phyloP scores from a whole-genome alignment of 31 red algal genomes.

The Pterothamnion heteromorphum region DNA sequence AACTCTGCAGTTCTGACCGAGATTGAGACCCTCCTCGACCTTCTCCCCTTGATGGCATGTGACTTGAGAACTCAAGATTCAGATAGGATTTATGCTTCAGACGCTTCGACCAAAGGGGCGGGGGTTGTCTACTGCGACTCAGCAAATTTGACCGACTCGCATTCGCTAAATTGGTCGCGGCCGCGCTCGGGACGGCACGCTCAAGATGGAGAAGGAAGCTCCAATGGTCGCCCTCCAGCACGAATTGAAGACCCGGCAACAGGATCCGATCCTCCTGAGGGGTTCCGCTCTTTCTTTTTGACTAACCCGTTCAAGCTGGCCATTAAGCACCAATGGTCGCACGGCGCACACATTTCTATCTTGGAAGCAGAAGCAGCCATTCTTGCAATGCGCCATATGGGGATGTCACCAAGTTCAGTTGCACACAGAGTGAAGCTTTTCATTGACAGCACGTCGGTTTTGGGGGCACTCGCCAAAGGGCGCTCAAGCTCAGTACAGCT shows the following conservation, averaged over 20 bases:
- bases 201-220: too few species aligned
- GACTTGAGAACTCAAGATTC: background rate
- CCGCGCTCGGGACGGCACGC: too few species aligned
- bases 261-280: too few species aligned
- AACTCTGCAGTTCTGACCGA: background rate
- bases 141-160: background rate
- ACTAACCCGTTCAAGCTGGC: background rate
- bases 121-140: background rate
- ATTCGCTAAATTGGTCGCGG: background rate
- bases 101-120: background rate
- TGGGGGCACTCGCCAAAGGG: constrained; percentile 10
- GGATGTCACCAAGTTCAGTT: background rate
- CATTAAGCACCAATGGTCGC: background rate
- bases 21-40: background rate
- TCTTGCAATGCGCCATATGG: background rate
- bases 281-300: background rate
- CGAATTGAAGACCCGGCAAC: too few species aligned
- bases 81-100: background rate
- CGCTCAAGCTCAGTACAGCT: background rate
- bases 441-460: background rate
- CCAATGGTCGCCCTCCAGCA: too few species aligned
- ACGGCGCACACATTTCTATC: background rate
- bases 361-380: background rate
- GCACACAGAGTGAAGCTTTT: background rate
- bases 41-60: background rate